These are phyloP conservation scores for Phytopythium cucurbitacearum DNA, from an alignment of 352 stramenopile genomes.

Conservation along the genomic window DNA sequence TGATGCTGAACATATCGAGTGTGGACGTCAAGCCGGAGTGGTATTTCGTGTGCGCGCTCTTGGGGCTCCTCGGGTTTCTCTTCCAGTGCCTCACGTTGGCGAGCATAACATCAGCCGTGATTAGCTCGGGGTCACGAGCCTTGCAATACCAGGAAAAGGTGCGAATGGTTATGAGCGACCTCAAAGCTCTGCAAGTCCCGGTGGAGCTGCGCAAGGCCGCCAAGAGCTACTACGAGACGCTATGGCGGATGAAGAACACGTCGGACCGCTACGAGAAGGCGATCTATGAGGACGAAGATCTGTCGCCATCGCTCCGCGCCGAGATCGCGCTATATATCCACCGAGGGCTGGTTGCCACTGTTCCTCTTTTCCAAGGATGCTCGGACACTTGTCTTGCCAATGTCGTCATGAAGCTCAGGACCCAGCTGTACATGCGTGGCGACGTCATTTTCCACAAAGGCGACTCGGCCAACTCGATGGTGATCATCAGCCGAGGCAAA, in stretches of 20 bases:
- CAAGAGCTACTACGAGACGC: slow-evolving; percentile 58
- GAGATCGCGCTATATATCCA: slow-evolving; percentile 68
- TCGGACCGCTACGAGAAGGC: slow-evolving; percentile 62
- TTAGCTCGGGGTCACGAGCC: slow-evolving; percentile 38
- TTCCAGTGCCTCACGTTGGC: slow-evolving; percentile 47
- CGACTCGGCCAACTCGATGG: slow-evolving; percentile 51
- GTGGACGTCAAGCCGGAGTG: slow-evolving; percentile 29
- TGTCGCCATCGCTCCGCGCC: slow-evolving; percentile 42
- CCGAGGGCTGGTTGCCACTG: slow-evolving; percentile 40
- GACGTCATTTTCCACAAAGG: slow-evolving; percentile 62
- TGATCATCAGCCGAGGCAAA: slow-evolving; percentile 62
- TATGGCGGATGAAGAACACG: slow-evolving; percentile 67
- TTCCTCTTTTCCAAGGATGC: slow-evolving; percentile 54
- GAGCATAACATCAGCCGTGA: slow-evolving; percentile 46
- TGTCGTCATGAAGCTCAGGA: slow-evolving; percentile 54
- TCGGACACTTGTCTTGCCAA: slow-evolving; percentile 48
- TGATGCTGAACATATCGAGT: slow-evolving; percentile 49
- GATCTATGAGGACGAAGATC: slow-evolving; percentile 66
- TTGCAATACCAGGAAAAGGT: slow-evolving; percentile 65
- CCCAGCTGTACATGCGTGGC: slow-evolving; percentile 53
- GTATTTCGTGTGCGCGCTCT: slow-evolving; percentile 30
- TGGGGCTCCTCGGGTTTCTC: slow-evolving; percentile 43
- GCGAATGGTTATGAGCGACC: slow-evolving; percentile 53
- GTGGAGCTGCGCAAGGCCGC: slow-evolving; percentile 43
- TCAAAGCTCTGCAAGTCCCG: slow-evolving; percentile 55